Conservation (phyloP, 768 basidiomycete species). For the Russula earlei region DNA sequence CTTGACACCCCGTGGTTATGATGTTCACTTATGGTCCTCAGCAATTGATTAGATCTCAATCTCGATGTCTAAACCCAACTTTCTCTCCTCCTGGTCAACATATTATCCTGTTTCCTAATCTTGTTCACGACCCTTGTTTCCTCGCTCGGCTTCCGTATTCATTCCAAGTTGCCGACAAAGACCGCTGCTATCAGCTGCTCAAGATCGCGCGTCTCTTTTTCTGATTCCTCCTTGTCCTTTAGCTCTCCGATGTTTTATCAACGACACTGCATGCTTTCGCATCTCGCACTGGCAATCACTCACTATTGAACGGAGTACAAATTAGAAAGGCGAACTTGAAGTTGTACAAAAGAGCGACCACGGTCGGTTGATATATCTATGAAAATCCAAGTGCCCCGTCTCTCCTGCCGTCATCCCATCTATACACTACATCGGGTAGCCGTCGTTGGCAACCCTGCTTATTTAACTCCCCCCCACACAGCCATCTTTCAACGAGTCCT, state of each 20-base stretch:
- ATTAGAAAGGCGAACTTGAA: slow-evolving; percentile 24
- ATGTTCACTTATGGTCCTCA: slow-evolving; percentile 27
- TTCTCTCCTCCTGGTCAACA: slow-evolving; percentile 21
- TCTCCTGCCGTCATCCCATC: slow-evolving; percentile 24
- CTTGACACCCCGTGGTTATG: slow-evolving; percentile 15
- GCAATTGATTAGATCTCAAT: slow-evolving; percentile 23
- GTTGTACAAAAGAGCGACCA: slow-evolving; percentile 33
- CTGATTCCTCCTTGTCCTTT: slow-evolving; percentile 1
- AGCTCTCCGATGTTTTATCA: slow-evolving; percentile 18
- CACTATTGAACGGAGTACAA: slow-evolving; percentile 25
- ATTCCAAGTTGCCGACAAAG: slow-evolving; percentile 34
- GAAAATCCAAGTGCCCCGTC: slow-evolving; percentile 22
- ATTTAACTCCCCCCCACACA: slow-evolving; percentile 16
- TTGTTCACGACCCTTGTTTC: neutral
- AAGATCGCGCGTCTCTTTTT: slow-evolving; percentile 14
- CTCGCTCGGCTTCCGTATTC: slow-evolving; percentile 34
- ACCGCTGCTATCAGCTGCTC: slow-evolving; percentile 18
- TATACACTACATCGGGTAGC: slow-evolving; percentile 20
- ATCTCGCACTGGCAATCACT: slow-evolving; percentile 29
- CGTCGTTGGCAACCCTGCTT: slow-evolving; percentile 15
- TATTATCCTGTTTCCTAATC: slow-evolving; percentile 21
- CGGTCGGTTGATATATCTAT: slow-evolving; percentile 23
- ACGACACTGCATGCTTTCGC: slow-evolving; percentile 21
- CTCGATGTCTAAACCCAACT: slow-evolving; percentile 20
- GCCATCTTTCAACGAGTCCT: slow-evolving; percentile 23